A percentile compares a stretch with the other conserved stretches of the same genome.
Conservation (phyloP, 176 grass and related monocot species). For the Microstegium vimineum region DNA sequence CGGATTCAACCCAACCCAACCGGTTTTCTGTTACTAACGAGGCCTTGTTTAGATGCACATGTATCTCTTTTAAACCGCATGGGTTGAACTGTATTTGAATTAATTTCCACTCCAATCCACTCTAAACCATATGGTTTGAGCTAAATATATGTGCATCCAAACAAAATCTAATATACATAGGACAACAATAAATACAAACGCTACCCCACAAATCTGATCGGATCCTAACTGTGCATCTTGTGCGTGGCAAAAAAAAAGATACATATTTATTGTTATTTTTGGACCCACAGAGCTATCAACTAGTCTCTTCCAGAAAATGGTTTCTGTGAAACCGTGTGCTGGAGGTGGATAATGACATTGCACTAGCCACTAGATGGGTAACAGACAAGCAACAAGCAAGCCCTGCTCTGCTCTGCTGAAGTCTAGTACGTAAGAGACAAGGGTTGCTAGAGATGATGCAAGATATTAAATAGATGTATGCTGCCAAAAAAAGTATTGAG, state of each 20-base stretch:
- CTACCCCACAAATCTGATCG: neutral
- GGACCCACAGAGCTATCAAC: neutral
- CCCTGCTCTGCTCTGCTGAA: too few relatives aligned
- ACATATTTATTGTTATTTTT: neutral
- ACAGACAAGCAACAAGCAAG: neutral
- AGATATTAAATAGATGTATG: neutral
- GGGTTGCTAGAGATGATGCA: neutral
- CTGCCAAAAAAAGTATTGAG: neutral
- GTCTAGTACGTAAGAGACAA: neutral
- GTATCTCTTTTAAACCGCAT: too few relatives aligned
- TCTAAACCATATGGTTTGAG: too few relatives aligned
- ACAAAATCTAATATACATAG: too few relatives aligned
- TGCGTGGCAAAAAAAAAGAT: neutral
- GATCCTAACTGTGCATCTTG: neutral
- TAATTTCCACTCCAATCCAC: too few relatives aligned
- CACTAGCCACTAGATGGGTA: neutral
- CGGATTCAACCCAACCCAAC: conserved; percentile 14
- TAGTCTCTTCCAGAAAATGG: neutral
- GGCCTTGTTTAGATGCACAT: too few relatives aligned
- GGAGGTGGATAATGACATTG: neutral
- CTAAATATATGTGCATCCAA: too few relatives aligned
- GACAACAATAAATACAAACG: neutral
- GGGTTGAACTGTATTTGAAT: too few relatives aligned
- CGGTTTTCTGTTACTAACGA: neutral
- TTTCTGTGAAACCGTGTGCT: neutral